Evolutionary conservation across 2,329 filamentous ascomycete genomes (phyloP), one percentile per base, ranked within the genome.

Genomic region (Pseudocercospora musae): DNA sequence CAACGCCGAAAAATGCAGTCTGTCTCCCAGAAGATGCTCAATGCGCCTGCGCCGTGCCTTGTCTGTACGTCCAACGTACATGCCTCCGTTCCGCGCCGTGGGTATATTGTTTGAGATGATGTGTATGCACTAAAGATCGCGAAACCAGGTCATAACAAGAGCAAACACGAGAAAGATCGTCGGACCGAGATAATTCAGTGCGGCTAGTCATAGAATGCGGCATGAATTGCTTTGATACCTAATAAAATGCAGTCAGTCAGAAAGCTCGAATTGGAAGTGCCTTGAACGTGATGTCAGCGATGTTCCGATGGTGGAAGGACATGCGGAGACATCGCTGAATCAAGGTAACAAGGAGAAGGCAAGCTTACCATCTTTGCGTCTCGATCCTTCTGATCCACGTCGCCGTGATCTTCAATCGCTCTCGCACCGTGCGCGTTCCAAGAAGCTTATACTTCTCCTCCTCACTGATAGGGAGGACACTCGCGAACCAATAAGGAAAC

Each of bases 401-500:
- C 56, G 89, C 90, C 64, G 90, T 91, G 55, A 96, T 89, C 79
- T 96, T 96, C 59, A 96, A 77, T 60, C 93, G 82, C 71, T 92
- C 87, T 63, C 93, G 82, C 4, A 96, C 91, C 68, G 90, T 94
- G 2, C 82, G 87, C 4, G 89, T 89, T 11, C 82, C 81, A 13
- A 97, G 78, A 20, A 97, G 78, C 11, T 84, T 81, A 68, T 96
- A 96, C 73, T 94, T 96, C 70, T 95, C 89, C 27, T 86, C 79
- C 25, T 95, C 90, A 13, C 85, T 83, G 40, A 95, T 87, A 0
- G 92, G 92, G 11, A 96, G 77, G 20, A 95, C 87, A 71, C 87
- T 91, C 9, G 90, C 92, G 68, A 96, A 89, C 93, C 93, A 97
- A 83, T 92, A 96, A 0, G 92, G 90, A 68, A 96, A 95, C 1